Base-by-base conservation (phyloP, 345 rosid species). In the Lumnitzera racemosa region DNA sequence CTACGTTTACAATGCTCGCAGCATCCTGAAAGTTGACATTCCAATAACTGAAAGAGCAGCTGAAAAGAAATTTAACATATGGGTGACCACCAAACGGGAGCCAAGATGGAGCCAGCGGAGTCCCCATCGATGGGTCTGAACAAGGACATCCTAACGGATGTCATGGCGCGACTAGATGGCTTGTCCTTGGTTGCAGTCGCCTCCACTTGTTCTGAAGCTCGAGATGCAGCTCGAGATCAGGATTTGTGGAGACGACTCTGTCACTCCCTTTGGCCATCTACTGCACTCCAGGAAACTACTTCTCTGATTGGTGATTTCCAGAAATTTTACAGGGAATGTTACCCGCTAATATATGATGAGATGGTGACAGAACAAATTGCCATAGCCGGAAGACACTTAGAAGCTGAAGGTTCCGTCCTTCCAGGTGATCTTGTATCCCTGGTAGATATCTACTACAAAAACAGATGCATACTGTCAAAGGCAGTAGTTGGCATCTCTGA, bases 241-340 rank as follows among this genome's bases (percentile, higher is more conserved):
- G 46, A 27, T 2, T 58, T 70, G 7, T 70, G 78, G 80, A 60
- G 56, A 27, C 56, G 29, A 8, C 24, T 65, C 11, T 75, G 78
- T 55, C 66, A 63, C 47, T 68, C 73, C 47, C 64, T 69, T 11
- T 75, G 82, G 79, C 82, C 83, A 53, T 82, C 78, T 15, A 68
- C 78, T 6, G 43, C 66, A 6, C 62, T 65, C 15, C 25, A 64
- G 9, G 72, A 63, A 58, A 65, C 66, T 5, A 49, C 57, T n/a
- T 57, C 47, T 0, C 66, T 52, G 0, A 13, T 17, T 0, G 43
- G 57, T 11, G 74, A 65, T 51, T 77, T 74, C 64, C 14, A 56
- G 53, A 61, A 59, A 15, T 63, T 81, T 65, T 75, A 72, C 53
- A 66, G 70, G 5, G 71, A 75, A 20, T 71, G 80, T 23, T 72